Evolutionary conservation across 2,329 filamentous ascomycete species (phyloP).

Genomic region (Cladophialophora bantiana): DNA sequence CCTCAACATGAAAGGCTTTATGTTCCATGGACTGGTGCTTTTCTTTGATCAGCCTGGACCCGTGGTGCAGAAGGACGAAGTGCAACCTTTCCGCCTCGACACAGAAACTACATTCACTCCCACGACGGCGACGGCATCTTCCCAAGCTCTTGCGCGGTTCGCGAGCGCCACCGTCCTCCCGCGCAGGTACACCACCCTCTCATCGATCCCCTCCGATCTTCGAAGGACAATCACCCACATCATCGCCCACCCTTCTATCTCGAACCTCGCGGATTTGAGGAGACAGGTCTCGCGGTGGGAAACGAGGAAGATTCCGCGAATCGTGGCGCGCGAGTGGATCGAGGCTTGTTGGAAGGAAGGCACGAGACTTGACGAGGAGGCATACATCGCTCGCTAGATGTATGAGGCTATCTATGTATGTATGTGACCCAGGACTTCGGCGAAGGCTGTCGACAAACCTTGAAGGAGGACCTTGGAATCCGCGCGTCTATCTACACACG

Average conservation of each 20-base stretch:
- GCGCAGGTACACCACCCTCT: constrained; percentile 52
- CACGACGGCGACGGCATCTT: constrained; percentile 48
- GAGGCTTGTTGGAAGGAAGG: constrained; percentile 79
- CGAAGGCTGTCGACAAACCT: not conserved
- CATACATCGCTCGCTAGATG: constrained; percentile 40
- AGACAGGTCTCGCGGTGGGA: constrained; percentile 44
- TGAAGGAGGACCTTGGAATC: not conserved
- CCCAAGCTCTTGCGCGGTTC: constrained; percentile 70
- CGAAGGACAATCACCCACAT: constrained; percentile 66
- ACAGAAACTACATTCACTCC: not conserved
- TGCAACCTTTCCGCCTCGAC: not conserved
- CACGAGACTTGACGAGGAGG: constrained; percentile 81
- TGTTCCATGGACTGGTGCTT: constrained; percentile 57
- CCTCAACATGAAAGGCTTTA: constrained; percentile 48
- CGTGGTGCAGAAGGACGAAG: not conserved
- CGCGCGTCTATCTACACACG: no score
- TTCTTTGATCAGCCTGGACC: constrained; percentile 48
- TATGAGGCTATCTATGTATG: not conserved
- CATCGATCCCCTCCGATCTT: constrained; percentile 2
- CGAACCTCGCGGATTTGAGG: constrained; percentile 52
- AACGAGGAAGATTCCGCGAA: constrained; percentile 64
- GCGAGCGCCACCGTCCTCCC: constrained; percentile 66
- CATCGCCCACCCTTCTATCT: constrained; percentile 56
- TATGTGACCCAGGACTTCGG: no score
- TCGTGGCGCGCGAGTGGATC: constrained; percentile 77